Conservation (phyloP, 805 yeast genomes). For the Metschnikowia bowlesiae region DNA sequence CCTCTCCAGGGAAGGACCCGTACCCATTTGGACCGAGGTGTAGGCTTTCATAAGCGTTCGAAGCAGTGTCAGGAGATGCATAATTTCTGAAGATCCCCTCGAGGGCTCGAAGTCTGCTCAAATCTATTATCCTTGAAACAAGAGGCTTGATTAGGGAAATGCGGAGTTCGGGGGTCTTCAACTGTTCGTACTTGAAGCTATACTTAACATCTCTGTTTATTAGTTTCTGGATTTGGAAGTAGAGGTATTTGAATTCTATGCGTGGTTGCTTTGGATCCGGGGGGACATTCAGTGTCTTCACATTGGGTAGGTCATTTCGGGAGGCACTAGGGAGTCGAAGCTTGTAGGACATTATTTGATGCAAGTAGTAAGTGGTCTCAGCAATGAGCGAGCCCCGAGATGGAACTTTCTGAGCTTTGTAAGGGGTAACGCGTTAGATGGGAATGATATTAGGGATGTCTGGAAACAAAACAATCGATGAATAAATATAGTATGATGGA, state of each 20-base stretch:
- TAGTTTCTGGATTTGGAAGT: slow-evolving; percentile 39
- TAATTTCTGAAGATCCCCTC: slow-evolving; percentile 26
- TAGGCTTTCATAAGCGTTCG: slow-evolving; percentile 15
- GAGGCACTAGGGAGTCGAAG: background rate
- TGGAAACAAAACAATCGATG: background rate
- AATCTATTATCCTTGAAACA: slow-evolving; percentile 33
- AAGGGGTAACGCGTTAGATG: no score
- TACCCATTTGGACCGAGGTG: slow-evolving; percentile 17
- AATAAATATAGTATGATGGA: background rate
- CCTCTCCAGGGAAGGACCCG: slow-evolving; percentile 6
- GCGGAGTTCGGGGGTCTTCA: slow-evolving; percentile 48
- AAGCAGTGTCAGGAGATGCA: slow-evolving; percentile 4
- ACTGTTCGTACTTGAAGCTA: slow-evolving; percentile 47
- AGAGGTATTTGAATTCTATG: slow-evolving; percentile 36
- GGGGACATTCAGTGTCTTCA: slow-evolving; percentile 1
- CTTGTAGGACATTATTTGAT: background rate
- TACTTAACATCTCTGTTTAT: slow-evolving; percentile 40
- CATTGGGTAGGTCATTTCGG: slow-evolving; percentile 4
- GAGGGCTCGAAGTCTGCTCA: slow-evolving; percentile 35
- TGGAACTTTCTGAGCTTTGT: no score
- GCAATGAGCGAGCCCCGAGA: background rate
- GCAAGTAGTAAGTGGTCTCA: background rate
- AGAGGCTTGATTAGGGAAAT: slow-evolving; percentile 46
- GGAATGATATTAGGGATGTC: background rate
- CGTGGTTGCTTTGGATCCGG: slow-evolving; percentile 17